Conservation (phyloP, 176 grass and related monocot species). For the Musa schizocarpa region DNA sequence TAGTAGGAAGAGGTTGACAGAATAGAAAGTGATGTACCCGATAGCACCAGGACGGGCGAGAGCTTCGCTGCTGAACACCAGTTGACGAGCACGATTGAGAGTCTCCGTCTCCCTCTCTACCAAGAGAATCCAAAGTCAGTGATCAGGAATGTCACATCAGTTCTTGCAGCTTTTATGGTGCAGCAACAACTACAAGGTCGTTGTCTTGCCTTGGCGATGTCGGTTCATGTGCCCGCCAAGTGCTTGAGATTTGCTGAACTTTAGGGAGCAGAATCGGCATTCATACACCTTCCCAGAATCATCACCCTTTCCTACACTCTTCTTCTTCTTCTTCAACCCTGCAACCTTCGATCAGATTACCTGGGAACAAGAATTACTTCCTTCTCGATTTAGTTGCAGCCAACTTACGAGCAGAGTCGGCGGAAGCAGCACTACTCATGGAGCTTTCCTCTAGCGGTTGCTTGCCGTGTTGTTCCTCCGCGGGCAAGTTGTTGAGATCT, state of each 20-base stretch:
- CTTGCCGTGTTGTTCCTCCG: conserved; percentile 64
- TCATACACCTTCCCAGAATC: conserved; percentile 68
- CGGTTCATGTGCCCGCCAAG: conserved; percentile 97
- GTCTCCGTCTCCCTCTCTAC: conserved; percentile 97
- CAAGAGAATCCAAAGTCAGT: conserved; percentile 1
- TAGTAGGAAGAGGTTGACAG: background rate
- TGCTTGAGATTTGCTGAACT: conserved; percentile 95
- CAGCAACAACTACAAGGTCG: background rate
- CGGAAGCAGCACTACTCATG: conserved; percentile 63
- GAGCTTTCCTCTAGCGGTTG: conserved; percentile 77
- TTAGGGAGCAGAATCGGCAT: conserved; percentile 93
- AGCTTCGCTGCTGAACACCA: conserved; percentile 87
- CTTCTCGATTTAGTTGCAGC: background rate
- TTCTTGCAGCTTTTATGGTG: background rate
- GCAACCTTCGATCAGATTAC: conserved; percentile 2
- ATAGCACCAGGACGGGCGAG: conserved; percentile 39
- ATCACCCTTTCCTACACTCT: conserved; percentile 42
- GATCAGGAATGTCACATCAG: background rate
- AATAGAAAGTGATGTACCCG: conserved; percentile 25
- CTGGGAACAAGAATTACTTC: background rate
- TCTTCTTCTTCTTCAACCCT: conserved; percentile 91
- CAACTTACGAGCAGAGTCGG: conserved; percentile 30
- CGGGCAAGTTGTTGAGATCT: conserved; percentile 93
- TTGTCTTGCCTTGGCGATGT: conserved; percentile 71
- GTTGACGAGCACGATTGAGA: conserved; percentile 89